These are phyloP conservation scores for Meyerozyma elateridarum DNA, from an alignment of 1,139 yeast genomes.

Conservation along the genomic window DNA sequence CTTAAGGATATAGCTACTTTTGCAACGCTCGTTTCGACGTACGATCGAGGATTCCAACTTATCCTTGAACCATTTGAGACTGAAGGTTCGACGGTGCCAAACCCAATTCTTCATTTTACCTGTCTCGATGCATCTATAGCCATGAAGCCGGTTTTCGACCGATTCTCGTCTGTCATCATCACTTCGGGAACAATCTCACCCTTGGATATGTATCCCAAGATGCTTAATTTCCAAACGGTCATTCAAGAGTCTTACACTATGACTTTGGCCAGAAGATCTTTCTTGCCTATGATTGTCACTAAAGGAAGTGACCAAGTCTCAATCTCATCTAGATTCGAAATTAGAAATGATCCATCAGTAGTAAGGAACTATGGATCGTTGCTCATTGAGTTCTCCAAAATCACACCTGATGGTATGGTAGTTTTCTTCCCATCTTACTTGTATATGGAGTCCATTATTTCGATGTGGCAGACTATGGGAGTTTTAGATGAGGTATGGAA, in stretches of 20 bases:
- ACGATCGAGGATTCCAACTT: conserved; percentile 86
- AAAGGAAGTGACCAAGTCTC: conserved; percentile 98
- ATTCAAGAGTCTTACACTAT: conserved; percentile 92
- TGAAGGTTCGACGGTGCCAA: conserved; percentile 96
- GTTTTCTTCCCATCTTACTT: conserved; percentile 96
- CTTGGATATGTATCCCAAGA: conserved; percentile 95
- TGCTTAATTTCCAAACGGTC: conserved; percentile 92
- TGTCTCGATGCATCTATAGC: conserved; percentile 98
- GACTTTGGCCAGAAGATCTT: conserved; percentile 90
- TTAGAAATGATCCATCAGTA: conserved; percentile 95
- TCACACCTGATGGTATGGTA: conserved; percentile 97
- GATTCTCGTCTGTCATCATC: conserved; percentile 89
- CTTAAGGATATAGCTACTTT: conserved; percentile 93
- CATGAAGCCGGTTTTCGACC: conserved; percentile 91
- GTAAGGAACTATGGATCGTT: conserved; percentile 94
- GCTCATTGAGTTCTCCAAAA: conserved; percentile 85
- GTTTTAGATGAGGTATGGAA: conserved; percentile 98
- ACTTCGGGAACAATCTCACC: conserved; percentile 99
- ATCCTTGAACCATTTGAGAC: conserved; percentile 95
- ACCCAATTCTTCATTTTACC: conserved; percentile 90
- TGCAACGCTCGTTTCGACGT: conserved; percentile 93
- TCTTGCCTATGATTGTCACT: conserved; percentile 91
- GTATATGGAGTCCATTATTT: conserved; percentile 95
- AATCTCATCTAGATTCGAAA: conserved; percentile 91
- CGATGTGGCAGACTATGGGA: conserved; percentile 99